Percentiles rank a stretch among this genome's conserved stretches.
These are phyloP conservation scores for Nicotiana otophora DNA, from an alignment of 257 asterid species.

Conservation along the genomic window DNA sequence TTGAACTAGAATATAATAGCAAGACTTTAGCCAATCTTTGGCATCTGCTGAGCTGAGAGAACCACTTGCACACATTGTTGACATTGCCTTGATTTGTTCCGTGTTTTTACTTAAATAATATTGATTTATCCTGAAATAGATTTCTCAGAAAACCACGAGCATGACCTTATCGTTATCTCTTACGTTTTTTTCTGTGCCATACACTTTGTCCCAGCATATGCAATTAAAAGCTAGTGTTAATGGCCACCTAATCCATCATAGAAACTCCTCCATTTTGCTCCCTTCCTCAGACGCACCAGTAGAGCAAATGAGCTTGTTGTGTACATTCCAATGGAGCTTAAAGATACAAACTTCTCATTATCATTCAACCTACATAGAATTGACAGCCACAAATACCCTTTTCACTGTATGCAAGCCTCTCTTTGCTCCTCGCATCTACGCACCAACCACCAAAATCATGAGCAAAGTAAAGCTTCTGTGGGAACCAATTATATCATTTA, in stretches of 20 bases:
- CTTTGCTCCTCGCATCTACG: neutral
- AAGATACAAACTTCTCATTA: neutral
- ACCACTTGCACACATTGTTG: neutral
- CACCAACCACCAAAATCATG: neutral
- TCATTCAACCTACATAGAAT: neutral
- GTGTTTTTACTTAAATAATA: neutral
- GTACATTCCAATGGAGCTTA: neutral
- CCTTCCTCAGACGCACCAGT: neutral
- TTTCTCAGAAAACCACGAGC: neutral
- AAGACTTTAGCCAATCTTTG: neutral
- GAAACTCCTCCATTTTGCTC: neutral
- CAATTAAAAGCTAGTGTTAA: neutral
- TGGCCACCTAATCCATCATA: neutral
- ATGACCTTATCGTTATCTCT: neutral
- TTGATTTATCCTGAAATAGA: neutral
- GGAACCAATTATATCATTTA: neutral
- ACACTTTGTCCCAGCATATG: neutral
- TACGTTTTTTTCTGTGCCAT: neutral
- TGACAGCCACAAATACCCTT: neutral
- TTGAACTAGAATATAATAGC: neutral
- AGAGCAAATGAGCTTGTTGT: neutral
- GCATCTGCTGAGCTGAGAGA: neutral
- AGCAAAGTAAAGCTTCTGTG: neutral
- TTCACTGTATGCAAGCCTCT: neutral
- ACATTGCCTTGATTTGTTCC: neutral